Evolutionary conservation across 2,329 filamentous ascomycete species (phyloP), one percentile per base, ranked within the genome.

Genomic region (Calycina herbarum): DNA sequence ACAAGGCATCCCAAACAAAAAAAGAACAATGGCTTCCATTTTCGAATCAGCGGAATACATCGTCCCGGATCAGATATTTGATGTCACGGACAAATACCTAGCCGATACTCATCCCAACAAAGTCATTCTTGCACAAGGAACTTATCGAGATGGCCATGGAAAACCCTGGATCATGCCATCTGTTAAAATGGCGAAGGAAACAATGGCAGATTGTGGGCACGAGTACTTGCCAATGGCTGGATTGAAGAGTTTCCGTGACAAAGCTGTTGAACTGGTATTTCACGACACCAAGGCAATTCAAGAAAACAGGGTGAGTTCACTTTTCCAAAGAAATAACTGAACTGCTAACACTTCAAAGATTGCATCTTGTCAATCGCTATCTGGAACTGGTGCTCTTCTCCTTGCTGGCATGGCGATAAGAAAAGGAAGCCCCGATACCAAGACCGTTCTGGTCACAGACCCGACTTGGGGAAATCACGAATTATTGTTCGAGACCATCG

Each of bases 381-480:
- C 79, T 0, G 79, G 79, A 1, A 81, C 79, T 1, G 79, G 79
- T 13, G 77, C 79, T 4, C 73, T 79, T 5, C 70, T 77, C 1
- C 71, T 80, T 0, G 77, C 75, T 0, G 79, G 75, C 0, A 70
- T 77, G 11, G 69, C 75, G 2, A 67, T 80, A 3, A 69, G 67
- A 59, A 66, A 64, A 42, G 40, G 56, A 10, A 61, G 63, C 35
- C 20, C 64, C 5, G 70, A 67, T 17, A 72, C 75, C 54, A 71
- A 71, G 29, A 75, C 71, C 2, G 70, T 81, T 15, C 78, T 75
- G 62, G 77, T 81, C 31, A 77, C 78, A 0, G 74, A 78, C 0
- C 79, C 79, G 0, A 80, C 79, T 0, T 81, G 79, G 79, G 75
- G 75, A 7, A 81, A 81, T 66, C 79, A 81, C 54, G 71, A 76